Conservation (phyloP, 73 alveolate genomes). For the Paramecium biaurelia region DNA sequence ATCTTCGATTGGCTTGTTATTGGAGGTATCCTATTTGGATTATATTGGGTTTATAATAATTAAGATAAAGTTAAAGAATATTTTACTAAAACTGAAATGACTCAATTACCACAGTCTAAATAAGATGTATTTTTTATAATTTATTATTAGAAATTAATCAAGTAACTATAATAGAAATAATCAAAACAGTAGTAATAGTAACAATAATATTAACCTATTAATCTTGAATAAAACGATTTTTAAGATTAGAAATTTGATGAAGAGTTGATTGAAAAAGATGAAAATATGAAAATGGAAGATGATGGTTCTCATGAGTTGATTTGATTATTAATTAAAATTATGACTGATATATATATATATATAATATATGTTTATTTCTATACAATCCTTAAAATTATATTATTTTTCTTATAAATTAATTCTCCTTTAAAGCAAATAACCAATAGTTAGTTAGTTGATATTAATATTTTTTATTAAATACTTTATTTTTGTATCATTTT, state of each 20-base stretch:
- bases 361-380: background rate
- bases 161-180: background rate
- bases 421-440: background rate
- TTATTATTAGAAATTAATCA: background rate
- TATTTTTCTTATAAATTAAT: background rate
- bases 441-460: background rate
- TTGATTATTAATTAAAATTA: background rate
- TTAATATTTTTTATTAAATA: background rate
- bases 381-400: background rate
- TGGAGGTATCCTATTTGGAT: background rate
- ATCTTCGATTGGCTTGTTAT: background rate
- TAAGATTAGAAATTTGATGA: constrained; percentile 17
- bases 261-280: constrained; percentile 49
- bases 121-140: background rate
- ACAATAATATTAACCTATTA: background rate
- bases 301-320: constrained; percentile 10
- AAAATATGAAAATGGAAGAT: background rate
- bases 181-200: background rate
- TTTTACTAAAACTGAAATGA: background rate
- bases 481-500: background rate
- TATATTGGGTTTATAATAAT: constrained; percentile 16
- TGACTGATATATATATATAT: background rate
- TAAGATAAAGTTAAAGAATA: constrained; percentile 1
- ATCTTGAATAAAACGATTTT: background rate
- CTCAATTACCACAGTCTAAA: constrained; percentile 5